Conservation (phyloP, 2,329 filamentous ascomycete genomes). For the Aspergillus nomiae region DNA sequence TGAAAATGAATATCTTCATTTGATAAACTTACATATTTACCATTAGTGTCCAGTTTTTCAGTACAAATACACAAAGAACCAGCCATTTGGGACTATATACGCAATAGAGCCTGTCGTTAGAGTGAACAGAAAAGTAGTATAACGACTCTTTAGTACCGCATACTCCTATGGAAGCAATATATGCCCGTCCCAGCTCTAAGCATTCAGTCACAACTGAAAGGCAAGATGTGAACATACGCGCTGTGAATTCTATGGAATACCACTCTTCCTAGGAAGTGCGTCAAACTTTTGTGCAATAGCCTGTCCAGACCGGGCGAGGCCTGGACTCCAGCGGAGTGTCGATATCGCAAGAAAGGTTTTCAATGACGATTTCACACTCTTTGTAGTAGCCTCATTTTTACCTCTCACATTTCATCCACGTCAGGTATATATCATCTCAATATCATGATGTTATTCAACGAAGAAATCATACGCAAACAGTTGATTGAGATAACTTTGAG, state of each 20-base stretch:
- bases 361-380: no score
- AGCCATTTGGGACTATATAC: not conserved
- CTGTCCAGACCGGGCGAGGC: not conserved
- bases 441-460: not conserved
- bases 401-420: not conserved
- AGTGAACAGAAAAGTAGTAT: not conserved
- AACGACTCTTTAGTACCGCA: not conserved
- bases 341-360: no score
- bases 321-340: no score
- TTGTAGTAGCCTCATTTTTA: no score
- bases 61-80: no score
- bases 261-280: not conserved
- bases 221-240: not conserved
- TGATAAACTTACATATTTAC: no score
- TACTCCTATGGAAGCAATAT: not conserved
- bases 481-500: not conserved
- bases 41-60: no score
- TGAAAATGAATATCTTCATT: no score
- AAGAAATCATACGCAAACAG: not conserved
- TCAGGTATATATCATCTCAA: not conserved
- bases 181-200: not conserved
- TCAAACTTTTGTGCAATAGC: not conserved
- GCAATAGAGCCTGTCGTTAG: not conserved
- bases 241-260: not conserved
- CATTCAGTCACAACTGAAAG: not conserved